Evolutionary conservation across 805 yeast genomes (phyloP).

Genomic region (Pichia exigua): DNA sequence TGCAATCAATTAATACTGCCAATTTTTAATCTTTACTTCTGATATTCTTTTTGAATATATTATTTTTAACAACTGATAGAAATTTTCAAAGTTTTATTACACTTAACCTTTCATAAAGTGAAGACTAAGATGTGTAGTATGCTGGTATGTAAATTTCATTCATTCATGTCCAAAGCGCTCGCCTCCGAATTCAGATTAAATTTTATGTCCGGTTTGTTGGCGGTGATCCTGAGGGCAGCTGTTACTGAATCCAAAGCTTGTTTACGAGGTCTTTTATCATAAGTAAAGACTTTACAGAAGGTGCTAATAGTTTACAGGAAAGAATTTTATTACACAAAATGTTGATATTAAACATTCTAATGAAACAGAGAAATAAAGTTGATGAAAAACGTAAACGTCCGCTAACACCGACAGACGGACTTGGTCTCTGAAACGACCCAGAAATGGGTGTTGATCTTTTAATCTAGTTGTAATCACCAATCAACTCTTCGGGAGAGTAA

Average conservation of each 20-base stretch:
- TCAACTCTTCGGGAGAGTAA: slow-evolving; percentile 8
- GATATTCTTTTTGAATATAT: background rate
- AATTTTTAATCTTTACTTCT: background rate
- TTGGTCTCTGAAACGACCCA: background rate
- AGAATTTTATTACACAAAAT: no score
- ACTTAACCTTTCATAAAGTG: no score
- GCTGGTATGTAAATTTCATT: no score
- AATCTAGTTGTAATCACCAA: slow-evolving; percentile 5
- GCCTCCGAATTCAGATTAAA: background rate
- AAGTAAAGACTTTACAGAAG: no score
- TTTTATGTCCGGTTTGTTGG: background rate
- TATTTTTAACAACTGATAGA: background rate
- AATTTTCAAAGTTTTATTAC: background rate
- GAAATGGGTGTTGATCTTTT: background rate
- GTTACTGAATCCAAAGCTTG: background rate
- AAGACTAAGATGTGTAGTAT: no score
- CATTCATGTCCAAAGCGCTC: background rate
- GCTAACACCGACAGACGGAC: background rate
- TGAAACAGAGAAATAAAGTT: no score
- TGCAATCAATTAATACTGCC: background rate
- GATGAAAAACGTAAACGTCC: background rate
- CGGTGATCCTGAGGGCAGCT: background rate
- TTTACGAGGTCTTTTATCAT: no score
- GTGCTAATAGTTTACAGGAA: no score
- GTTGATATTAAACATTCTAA: no score